Percentiles rank a stretch among this genome's conserved stretches.
phyloP scores from a whole-genome alignment of 192 early-diverging fungal species.

The Allomyces javanicus region DNA sequence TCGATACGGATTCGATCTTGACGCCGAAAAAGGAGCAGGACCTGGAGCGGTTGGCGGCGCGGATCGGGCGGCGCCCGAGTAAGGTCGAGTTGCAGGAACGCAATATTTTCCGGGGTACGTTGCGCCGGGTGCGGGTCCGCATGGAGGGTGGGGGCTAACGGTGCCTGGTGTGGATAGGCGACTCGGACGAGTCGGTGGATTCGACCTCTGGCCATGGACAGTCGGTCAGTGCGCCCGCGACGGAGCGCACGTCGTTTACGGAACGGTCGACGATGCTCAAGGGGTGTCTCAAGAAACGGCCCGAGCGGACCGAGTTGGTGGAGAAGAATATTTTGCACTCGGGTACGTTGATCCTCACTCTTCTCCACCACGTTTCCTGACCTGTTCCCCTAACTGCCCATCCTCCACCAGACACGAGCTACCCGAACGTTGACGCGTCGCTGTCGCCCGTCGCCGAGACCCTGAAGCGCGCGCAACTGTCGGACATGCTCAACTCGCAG shows the following conservation, averaged over 20 bases:
- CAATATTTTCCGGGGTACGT: too few relatives aligned
- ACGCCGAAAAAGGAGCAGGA: too few relatives aligned
- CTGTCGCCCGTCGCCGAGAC: slow-evolving; percentile 21
- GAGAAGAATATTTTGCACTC: slow-evolving; percentile 27
- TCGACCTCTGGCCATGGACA: too few relatives aligned
- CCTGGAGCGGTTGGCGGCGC: too few relatives aligned
- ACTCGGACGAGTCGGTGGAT: too few relatives aligned
- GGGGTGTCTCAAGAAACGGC: slow-evolving; percentile 26
- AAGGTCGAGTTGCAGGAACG: too few relatives aligned
- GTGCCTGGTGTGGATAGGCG: too few relatives aligned
- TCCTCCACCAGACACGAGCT: slow-evolving; percentile 1
- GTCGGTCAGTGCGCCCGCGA: too few relatives aligned
- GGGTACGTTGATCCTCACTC: slow-evolving; percentile 3
- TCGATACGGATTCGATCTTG: too few relatives aligned
- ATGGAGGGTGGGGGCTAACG: too few relatives aligned
- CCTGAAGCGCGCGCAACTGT: slow-evolving; percentile 19
- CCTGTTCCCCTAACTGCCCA: neutral
- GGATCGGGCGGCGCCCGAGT: too few relatives aligned
- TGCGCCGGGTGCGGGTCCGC: too few relatives aligned
- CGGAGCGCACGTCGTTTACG: neutral
- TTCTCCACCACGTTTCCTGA: neutral
- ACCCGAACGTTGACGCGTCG: slow-evolving; percentile 13
- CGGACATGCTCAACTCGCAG: slow-evolving; percentile 21
- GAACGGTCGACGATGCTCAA: slow-evolving; percentile 14
- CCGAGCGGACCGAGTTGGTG: slow-evolving; percentile 23